These are phyloP conservation scores for Nitzschia sp. DNA, from an alignment of 108 stramenopile genomes.

Conservation along the genomic window DNA sequence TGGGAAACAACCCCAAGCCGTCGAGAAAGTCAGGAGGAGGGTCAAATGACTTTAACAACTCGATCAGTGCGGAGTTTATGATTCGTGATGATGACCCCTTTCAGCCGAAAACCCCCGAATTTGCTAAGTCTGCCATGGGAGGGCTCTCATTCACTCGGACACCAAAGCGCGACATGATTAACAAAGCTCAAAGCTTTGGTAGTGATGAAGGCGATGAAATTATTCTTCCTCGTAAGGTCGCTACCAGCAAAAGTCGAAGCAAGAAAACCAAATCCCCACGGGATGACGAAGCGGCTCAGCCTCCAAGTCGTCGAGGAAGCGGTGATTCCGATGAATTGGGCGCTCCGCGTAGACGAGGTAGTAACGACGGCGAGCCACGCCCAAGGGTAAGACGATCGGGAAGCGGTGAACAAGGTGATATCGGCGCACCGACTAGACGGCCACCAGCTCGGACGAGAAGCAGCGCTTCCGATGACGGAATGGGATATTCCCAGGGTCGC, in stretches of 20 bases:
- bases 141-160: conserved; percentile 11
- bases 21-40: no score
- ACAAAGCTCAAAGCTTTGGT: conserved; percentile 1
- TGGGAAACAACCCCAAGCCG: no score
- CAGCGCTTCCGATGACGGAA: background rate
- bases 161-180: conserved; percentile 4
- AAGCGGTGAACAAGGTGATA: background rate
- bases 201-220: background rate
- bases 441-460: background rate
- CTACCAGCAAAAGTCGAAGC: background rate
- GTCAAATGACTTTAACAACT: background rate
- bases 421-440: background rate
- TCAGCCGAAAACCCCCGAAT: background rate
- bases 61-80: conserved; percentile 9
- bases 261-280: background rate
- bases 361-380: background rate
- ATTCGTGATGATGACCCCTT: background rate
- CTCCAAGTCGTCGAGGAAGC: no score
- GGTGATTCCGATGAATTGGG: no score
- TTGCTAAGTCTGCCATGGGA: background rate
- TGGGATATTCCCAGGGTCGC: background rate
- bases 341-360: background rate
- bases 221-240: background rate
- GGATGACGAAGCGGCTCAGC: background rate
- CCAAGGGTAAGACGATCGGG: background rate